Evolutionary conservation across 176 grass and related monocot species (phyloP).

Genomic region (Triticum dicoccoides): DNA sequence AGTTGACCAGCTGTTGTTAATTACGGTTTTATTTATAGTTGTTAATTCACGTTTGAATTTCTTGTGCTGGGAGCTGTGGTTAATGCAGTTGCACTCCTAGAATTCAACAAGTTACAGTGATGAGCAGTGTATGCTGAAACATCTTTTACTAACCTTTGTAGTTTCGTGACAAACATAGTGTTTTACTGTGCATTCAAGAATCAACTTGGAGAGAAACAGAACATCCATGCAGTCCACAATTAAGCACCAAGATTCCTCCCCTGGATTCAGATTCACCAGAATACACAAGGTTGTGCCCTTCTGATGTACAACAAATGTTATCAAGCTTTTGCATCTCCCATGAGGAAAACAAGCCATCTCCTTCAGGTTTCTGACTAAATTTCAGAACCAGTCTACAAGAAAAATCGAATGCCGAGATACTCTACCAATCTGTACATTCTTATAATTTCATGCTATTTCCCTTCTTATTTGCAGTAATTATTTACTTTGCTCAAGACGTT

Average conservation of each 20-base stretch:
- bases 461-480: conserved; percentile 21
- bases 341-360: conserved; percentile 13
- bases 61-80: background rate
- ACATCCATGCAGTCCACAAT: background rate
- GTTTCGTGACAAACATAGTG: background rate
- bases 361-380: conserved; percentile 29
- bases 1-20: conserved; percentile 22
- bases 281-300: conserved; percentile 5
- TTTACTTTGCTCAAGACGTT: conserved; percentile 29
- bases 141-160: background rate
- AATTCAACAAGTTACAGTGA: background rate
- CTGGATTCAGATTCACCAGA: background rate
- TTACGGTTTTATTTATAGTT: background rate
- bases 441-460: background rate
- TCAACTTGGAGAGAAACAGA: background rate
- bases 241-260: background rate
- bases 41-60: conserved; percentile 9
- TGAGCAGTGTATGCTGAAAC: background rate
- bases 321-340: conserved; percentile 1
- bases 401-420: conserved; percentile 17
- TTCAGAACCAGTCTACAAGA: conserved; percentile 33
- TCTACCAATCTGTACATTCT: conserved; percentile 43
- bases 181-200: background rate
- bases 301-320: background rate
- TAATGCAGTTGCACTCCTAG: background rate